Base-by-base conservation (phyloP, 202 grass and related monocot species). In the Saccharum hybrid region DNA sequence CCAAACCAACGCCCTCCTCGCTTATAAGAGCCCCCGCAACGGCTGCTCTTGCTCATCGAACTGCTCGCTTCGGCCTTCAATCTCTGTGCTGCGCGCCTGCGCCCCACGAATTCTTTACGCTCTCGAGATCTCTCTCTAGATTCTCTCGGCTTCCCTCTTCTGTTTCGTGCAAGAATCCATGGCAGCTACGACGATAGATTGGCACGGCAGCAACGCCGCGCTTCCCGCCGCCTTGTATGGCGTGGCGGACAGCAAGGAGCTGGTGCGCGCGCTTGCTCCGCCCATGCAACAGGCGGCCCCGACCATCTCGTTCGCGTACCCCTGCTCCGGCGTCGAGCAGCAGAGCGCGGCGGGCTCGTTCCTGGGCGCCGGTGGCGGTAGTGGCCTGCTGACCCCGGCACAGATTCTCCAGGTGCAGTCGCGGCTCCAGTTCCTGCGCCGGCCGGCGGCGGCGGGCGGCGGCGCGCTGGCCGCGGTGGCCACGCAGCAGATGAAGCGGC, bases 131-230 rank as follows among this genome's bases (percentile, higher is more conserved):
- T 72, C 31, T 8, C 61, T 14, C 12, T 16, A 36, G 13, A 18
- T 19, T 31, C 46, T 4, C 46, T 49, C 48, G n/a, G 31, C 13
- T 63, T 12, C 14, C 72, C 52, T 63, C 34, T 36, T 36, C 34
- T 36, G 34, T 36, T 4, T 61, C 40, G 42, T 72, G 59, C 15
- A 49, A 56, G 42, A 40, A 81, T 78, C 33, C 88, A 98, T 98
- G 92, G 87, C 87, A 90, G 87, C 87, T 26, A 88, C 87, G 88
- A 90, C 90, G 78, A 77, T 85, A 73, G 91, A 91, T 68, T 88
- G 89, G 81, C 82, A 80, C 74, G 70, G 71, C 1, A 18, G 71
- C 37, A 72, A n/a, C 68, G 64, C 4, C 34, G 34, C 34, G 34
- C 34, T 36, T 36, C 34, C 34, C 34, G 36, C 43, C 30, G 65